A percentile compares a stretch with the other conserved stretches of the same genome.
phyloP scores from a whole-genome alignment of 2,329 filamentous ascomycete genomes.

The Berkeleyomyces basicola region DNA sequence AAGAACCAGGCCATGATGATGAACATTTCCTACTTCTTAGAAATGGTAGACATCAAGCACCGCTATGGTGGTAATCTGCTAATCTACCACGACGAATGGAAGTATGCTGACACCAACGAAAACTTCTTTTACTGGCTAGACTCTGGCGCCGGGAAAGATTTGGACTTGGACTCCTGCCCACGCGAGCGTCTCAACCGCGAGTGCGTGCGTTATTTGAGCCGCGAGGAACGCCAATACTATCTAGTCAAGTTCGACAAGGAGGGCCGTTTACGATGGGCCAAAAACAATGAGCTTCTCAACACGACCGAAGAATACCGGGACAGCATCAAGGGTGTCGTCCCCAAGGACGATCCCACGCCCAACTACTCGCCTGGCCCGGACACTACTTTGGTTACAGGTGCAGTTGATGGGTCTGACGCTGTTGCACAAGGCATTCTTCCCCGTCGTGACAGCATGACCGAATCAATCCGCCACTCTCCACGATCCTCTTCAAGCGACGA shows the following conservation, averaged over 20 bases:
- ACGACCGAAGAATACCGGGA: conserved; percentile 63
- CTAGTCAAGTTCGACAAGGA: conserved; percentile 58
- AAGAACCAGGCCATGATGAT: conserved; percentile 59
- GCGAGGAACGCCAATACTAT: conserved; percentile 69
- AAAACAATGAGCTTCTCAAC: conserved; percentile 61
- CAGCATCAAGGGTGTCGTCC: conserved; percentile 59
- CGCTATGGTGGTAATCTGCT: conserved; percentile 72
- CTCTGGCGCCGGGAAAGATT: conserved; percentile 52
- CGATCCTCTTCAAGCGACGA: conserved; percentile 20
- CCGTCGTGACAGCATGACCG: conserved; percentile 17
- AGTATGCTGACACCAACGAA: conserved; percentile 55
- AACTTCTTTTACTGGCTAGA: conserved; percentile 96
- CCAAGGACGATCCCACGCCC: conserved; percentile 41
- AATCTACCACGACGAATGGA: conserved; percentile 74
- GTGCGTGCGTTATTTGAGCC: conserved; percentile 65
- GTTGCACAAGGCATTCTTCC: conserved; percentile 7
- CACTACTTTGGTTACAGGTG: conserved; percentile 14
- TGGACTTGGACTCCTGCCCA: conserved; percentile 57
- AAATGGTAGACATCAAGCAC: conserved; percentile 79
- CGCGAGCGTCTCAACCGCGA: conserved; percentile 60
- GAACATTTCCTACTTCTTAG: conserved; percentile 68
- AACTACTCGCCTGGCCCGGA: conserved; percentile 25
- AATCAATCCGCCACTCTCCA: conserved; percentile 19
- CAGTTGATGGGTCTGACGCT: not conserved
- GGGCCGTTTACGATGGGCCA: conserved; percentile 72